Conservation (phyloP, 2,329 filamentous ascomycete genomes). For the Cadophora sp. region DNA sequence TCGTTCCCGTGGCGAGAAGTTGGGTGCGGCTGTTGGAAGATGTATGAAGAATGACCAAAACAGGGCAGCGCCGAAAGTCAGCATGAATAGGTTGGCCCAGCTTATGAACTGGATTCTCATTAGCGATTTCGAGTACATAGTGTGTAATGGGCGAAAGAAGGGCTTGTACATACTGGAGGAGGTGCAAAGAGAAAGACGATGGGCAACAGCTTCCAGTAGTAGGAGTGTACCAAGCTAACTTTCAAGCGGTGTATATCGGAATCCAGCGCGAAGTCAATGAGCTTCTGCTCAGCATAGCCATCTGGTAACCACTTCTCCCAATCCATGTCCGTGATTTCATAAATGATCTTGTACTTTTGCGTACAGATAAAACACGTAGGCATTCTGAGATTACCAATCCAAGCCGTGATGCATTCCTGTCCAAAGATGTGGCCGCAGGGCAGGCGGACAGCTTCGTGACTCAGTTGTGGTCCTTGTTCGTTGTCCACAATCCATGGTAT, state of each 20-base stretch:
- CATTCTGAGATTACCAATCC: not conserved
- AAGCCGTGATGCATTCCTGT: slow-evolving; percentile 8
- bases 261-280: not conserved
- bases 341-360: slow-evolving; percentile 10
- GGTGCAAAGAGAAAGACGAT: not conserved
- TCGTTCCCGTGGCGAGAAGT: not conserved
- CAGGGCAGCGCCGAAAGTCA: slow-evolving; percentile 5
- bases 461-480: no score
- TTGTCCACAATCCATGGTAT: no score
- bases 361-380: not conserved
- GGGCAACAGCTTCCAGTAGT: not conserved
- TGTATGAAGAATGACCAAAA: slow-evolving; percentile 6
- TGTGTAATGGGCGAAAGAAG: not conserved
- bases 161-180: not conserved
- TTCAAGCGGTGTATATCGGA: not conserved
- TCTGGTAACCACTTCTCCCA: not conserved
- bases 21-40: not conserved
- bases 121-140: not conserved
- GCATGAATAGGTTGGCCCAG: slow-evolving; percentile 12
- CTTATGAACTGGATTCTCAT: not conserved
- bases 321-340: not conserved
- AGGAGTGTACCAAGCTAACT: not conserved
- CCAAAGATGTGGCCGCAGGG: slow-evolving; percentile 21
- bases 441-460: not conserved
- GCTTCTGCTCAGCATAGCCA: not conserved